A percentile compares a stretch with the other conserved stretches of the same genome.
These are phyloP conservation scores for Didymellaceae sp. DNA, from an alignment of 2,329 filamentous ascomycete species.

Conservation along the genomic window DNA sequence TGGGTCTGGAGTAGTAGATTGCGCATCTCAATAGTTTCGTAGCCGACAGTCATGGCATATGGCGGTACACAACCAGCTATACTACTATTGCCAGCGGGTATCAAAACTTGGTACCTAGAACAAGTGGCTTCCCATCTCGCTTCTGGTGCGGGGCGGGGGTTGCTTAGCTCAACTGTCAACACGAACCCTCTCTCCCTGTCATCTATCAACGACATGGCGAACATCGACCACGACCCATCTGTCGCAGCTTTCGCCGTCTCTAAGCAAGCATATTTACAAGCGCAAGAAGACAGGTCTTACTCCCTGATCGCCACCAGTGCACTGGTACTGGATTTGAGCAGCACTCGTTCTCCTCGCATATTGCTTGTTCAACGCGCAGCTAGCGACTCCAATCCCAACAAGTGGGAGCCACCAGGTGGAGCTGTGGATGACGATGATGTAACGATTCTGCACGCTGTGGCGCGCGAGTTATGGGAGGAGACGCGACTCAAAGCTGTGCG, in stretches of 20 bases:
- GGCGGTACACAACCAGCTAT: too few species aligned
- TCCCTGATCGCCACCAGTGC: slow-evolving; percentile 2
- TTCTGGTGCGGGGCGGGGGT: background rate
- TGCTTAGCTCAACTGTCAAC: background rate
- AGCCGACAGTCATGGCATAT: too few species aligned
- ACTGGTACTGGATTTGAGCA: slow-evolving; percentile 1
- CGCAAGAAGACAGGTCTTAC: background rate
- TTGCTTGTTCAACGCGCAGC: slow-evolving; percentile 57
- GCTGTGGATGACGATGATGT: slow-evolving; percentile 53
- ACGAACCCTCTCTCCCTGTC: background rate
- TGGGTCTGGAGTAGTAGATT: too few species aligned
- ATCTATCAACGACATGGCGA: background rate
- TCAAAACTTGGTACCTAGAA: too few species aligned
- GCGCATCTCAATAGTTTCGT: too few species aligned
- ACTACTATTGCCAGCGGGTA: too few species aligned
- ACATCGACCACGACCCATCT: slow-evolving; percentile 1
- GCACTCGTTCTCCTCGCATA: slow-evolving; percentile 34
- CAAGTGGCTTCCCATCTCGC: background rate
- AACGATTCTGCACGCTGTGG: slow-evolving; percentile 53
- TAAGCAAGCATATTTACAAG: background rate
- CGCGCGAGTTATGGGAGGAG: slow-evolving; percentile 59
- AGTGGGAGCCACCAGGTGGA: slow-evolving; percentile 61
- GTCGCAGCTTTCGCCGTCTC: slow-evolving; percentile 3
- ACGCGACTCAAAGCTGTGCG: slow-evolving; percentile 48
- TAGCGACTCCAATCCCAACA: slow-evolving; percentile 54